phyloP scores from a whole-genome alignment of 1,284 basidiomycete species.

The Rhizoctonia solani region DNA sequence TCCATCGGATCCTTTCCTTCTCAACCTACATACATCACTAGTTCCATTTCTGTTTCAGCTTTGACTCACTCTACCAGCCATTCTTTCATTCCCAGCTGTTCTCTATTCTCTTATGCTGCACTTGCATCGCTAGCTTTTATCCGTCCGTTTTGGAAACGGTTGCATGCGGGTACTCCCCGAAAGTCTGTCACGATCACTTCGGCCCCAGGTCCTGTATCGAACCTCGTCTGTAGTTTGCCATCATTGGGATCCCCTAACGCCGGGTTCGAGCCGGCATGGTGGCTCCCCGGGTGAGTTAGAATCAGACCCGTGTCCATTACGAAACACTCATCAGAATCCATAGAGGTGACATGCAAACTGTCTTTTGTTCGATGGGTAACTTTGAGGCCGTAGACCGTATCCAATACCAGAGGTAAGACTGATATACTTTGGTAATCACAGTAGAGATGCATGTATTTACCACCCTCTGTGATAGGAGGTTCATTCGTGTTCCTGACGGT shows the following conservation, averaged over 20 bases:
- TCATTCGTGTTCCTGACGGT: conserved; percentile 52
- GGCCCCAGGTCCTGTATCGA: conserved; percentile 1
- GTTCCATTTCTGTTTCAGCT: neutral
- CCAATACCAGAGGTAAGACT: conserved; percentile 47
- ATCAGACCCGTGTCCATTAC: too few relatives aligned
- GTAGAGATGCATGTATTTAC: conserved; percentile 29
- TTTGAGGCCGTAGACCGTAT: conserved; percentile 51
- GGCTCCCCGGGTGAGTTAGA: conserved; percentile 29
- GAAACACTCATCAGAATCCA: neutral
- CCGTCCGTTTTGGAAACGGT: conserved; percentile 5
- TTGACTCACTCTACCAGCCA: conserved; percentile 12
- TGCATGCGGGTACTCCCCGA: neutral
- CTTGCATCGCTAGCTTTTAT: neutral
- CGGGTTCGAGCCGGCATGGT: conserved; percentile 32
- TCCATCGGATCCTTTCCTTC: conserved; percentile 24
- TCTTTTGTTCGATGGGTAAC: conserved; percentile 49
- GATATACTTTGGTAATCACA: neutral
- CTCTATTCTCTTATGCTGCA: conserved; percentile 6
- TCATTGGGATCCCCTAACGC: conserved; percentile 19
- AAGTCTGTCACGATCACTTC: conserved; percentile 28
- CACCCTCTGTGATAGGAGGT: conserved; percentile 44
- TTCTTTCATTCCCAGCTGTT: conserved; percentile 9
- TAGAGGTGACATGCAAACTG: conserved; percentile 51
- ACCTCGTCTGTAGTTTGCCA: conserved; percentile 16
- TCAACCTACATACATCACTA: neutral